phyloP scores from a whole-genome alignment of 2,329 filamentous ascomycete species.

The Aureobasidium sp. region DNA sequence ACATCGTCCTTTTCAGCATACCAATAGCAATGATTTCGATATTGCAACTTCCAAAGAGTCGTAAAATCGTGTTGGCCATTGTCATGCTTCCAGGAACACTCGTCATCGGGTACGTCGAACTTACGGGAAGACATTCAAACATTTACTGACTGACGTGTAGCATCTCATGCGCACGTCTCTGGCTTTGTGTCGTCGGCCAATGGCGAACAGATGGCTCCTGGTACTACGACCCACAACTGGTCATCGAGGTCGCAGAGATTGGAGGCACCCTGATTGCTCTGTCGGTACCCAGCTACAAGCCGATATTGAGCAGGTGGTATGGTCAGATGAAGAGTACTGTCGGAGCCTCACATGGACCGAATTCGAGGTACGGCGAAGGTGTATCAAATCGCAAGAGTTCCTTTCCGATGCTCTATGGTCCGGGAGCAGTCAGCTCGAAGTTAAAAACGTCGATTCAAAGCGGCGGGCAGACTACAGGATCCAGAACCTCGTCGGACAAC shows the following conservation, averaged over 20 bases:
- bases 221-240: constrained; percentile 44
- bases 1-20: constrained; percentile 44
- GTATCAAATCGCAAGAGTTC: constrained; percentile 3
- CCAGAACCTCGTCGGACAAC: background rate
- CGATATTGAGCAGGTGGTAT: constrained; percentile 21
- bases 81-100: constrained; percentile 44
- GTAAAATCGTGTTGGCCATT: constrained; percentile 41
- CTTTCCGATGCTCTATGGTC: background rate
- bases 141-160: background rate
- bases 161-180: constrained; percentile 41
- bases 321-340: constrained; percentile 1
- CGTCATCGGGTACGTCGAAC: constrained; percentile 31
- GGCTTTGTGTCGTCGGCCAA: constrained; percentile 43
- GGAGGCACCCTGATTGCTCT: constrained; percentile 44
- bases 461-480: background rate
- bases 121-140: background rate
- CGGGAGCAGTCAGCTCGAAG: background rate
- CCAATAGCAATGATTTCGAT: constrained; percentile 41
- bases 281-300: constrained; percentile 44
- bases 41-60: constrained; percentile 36
- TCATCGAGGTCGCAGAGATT: constrained; percentile 44
- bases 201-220: constrained; percentile 39
- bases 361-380: background rate
- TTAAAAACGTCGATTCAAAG: constrained; percentile 2
- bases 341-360: background rate